These are phyloP conservation scores for Xerocomus brunneocitrinus DNA, from an alignment of 768 basidiomycete species.

Conservation along the genomic window DNA sequence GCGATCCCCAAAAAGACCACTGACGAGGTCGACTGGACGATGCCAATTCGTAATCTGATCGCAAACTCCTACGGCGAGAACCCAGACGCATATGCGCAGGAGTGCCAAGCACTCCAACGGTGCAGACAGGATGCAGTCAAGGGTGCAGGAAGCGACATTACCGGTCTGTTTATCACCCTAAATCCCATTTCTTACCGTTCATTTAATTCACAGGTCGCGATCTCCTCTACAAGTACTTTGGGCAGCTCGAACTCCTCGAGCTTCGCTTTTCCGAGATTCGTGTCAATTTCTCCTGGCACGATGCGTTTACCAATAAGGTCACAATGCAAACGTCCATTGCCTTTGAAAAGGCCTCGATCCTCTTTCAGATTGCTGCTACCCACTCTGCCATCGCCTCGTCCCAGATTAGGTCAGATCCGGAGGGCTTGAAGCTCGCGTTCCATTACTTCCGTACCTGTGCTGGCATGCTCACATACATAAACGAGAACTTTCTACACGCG, in stretches of 20 bases:
- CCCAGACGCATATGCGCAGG: slow-evolving; percentile 82
- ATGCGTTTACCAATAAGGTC: slow-evolving; percentile 92
- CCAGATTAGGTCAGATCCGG: slow-evolving; percentile 82
- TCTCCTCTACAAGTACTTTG: slow-evolving; percentile 98
- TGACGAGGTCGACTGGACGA: slow-evolving; percentile 94
- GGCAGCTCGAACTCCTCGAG: slow-evolving; percentile 95
- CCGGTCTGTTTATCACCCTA: slow-evolving; percentile 51
- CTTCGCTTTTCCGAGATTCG: slow-evolving; percentile 94
- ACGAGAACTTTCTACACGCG: slow-evolving; percentile 98
- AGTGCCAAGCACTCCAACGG: slow-evolving; percentile 80
- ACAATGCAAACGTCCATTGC: slow-evolving; percentile 96
- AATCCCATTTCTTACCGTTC: not conserved
- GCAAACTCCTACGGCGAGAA: slow-evolving; percentile 90
- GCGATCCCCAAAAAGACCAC: slow-evolving; percentile 93
- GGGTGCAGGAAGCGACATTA: slow-evolving; percentile 92
- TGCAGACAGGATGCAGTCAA: slow-evolving; percentile 94
- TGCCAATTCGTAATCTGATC: slow-evolving; percentile 80
- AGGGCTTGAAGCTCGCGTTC: slow-evolving; percentile 91
- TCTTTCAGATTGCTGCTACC: slow-evolving; percentile 93
- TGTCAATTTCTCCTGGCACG: slow-evolving; percentile 94
- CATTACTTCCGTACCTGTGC: slow-evolving; percentile 86
- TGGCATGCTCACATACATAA: slow-evolving; percentile 98
- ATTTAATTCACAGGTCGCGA: slow-evolving; percentile 59
- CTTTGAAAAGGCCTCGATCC: slow-evolving; percentile 95
- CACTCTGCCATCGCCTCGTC: slow-evolving; percentile 88